Evolutionary conservation across 345 rosid species (phyloP).

Genomic region (Cardiospermum halicacabum): DNA sequence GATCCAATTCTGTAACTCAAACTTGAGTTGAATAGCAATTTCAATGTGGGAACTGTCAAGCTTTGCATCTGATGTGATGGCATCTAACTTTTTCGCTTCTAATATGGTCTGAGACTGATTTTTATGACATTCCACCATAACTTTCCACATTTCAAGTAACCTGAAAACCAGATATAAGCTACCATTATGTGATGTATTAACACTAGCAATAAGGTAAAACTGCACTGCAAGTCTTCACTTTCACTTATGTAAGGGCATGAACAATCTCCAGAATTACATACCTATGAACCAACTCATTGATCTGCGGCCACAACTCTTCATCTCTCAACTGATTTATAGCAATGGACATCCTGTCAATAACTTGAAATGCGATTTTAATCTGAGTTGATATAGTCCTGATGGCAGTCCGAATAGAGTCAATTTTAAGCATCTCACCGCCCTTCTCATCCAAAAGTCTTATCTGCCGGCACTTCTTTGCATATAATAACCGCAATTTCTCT

Average conservation of each 20-base stretch:
- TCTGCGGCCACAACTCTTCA: constrained; percentile 62
- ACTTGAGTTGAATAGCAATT: constrained; percentile 47
- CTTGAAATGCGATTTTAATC: constrained; percentile 54
- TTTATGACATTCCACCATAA: constrained; percentile 59
- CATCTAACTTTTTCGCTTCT: constrained; percentile 41
- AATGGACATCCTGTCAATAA: constrained; percentile 49
- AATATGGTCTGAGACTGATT: constrained; percentile 32
- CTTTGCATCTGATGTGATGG: constrained; percentile 24
- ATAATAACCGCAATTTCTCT: constrained; percentile 50
- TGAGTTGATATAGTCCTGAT: constrained; percentile 43
- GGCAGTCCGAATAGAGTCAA: constrained; percentile 32
- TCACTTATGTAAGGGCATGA: too few species aligned
- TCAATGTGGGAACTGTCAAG: constrained; percentile 40
- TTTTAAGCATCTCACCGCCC: constrained; percentile 32
- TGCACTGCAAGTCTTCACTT: background rate
- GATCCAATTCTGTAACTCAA: constrained; percentile 50
- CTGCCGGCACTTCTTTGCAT: constrained; percentile 43
- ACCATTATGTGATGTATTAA: background rate
- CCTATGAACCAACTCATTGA: constrained; percentile 48
- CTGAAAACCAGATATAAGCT: constrained; percentile 20
- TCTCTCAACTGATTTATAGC: constrained; percentile 50
- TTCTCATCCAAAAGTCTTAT: constrained; percentile 39
- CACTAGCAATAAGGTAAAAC: background rate
- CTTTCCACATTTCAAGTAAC: constrained; percentile 58
- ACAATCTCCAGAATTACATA: constrained; percentile 13